Evolutionary conservation across 257 asterid genomes (phyloP).

Genomic region (Nemophila menziesii): DNA sequence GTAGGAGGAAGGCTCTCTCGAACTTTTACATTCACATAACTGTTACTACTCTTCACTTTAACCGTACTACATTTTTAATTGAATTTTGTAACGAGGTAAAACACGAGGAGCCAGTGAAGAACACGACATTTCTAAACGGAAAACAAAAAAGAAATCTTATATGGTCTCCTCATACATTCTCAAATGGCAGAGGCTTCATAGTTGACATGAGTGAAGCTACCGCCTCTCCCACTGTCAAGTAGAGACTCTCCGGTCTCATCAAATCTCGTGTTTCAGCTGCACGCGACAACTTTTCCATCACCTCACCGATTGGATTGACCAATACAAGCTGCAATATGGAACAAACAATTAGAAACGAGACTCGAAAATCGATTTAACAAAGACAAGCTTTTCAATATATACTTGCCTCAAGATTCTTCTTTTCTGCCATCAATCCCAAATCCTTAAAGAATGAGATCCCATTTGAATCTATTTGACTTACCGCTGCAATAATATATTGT

Average conservation of each 20-base stretch:
- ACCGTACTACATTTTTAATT: background rate
- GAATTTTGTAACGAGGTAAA: background rate
- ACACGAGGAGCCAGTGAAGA: background rate
- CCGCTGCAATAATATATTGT: conserved; percentile 36
- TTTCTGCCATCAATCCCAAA: conserved; percentile 44
- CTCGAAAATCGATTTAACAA: background rate
- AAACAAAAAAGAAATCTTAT: no score
- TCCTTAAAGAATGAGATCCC: conserved; percentile 75
- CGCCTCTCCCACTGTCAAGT: conserved; percentile 86
- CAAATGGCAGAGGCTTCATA: conserved; percentile 28
- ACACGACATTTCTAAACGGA: background rate
- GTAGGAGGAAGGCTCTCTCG: background rate
- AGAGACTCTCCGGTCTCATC: conserved; percentile 42
- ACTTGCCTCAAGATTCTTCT: conserved; percentile 63
- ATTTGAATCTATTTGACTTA: conserved; percentile 62
- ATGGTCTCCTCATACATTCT: conserved; percentile 12
- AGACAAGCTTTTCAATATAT: background rate
- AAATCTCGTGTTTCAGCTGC: conserved; percentile 40
- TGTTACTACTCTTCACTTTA: background rate
- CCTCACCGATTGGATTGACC: conserved; percentile 80
- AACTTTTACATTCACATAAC: background rate
- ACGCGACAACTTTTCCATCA: conserved; percentile 56
- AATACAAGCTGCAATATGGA: conserved; percentile 43
- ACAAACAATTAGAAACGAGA: background rate
- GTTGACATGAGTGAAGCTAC: conserved; percentile 42